phyloP scores from a whole-genome alignment of 768 basidiomycete species.

The Pleurotus citrinopileatus region DNA sequence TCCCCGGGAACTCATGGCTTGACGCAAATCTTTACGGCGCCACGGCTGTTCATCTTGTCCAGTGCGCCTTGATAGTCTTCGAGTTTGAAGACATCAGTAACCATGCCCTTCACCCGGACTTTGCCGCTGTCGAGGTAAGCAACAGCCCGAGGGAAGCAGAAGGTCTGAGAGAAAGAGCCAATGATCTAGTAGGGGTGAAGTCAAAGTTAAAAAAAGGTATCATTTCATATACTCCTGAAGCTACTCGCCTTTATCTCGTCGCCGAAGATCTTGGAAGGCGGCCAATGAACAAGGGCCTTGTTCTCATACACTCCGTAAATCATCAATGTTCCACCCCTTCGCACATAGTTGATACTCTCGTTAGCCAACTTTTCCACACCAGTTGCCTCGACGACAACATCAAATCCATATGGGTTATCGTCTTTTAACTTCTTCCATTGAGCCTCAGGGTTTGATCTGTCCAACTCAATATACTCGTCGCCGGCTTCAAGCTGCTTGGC shows the following conservation, averaged over 20 bases:
- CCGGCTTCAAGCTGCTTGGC: constrained; percentile 76
- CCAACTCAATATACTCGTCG: constrained; percentile 86
- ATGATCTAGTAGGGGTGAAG: constrained; percentile 54
- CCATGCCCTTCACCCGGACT: constrained; percentile 53
- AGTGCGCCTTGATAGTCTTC: constrained; percentile 69
- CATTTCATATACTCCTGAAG: constrained; percentile 7
- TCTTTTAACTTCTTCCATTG: constrained; percentile 83
- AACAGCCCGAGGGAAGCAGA: constrained; percentile 88
- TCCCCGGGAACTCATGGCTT: constrained; percentile 38
- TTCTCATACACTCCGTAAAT: constrained; percentile 91
- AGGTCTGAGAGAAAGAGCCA: constrained; percentile 86
- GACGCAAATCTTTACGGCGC: constrained; percentile 59
- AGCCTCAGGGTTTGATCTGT: constrained; percentile 65
- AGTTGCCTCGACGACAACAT: constrained; percentile 59
- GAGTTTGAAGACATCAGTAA: constrained; percentile 58
- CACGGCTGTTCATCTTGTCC: constrained; percentile 68
- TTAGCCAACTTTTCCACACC: constrained; percentile 88
- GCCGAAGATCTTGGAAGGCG: constrained; percentile 71
- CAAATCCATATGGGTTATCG: constrained; percentile 83
- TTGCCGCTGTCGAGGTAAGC: constrained; percentile 87
- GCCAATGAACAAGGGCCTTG: constrained; percentile 71
- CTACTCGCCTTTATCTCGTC: constrained; percentile 61
- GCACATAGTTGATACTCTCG: constrained; percentile 86
- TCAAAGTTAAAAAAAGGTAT: background rate
- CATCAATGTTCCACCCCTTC: constrained; percentile 81